Conservation (phyloP, 169 alveolate genomes). For the Plasmodium chabaudi region DNA sequence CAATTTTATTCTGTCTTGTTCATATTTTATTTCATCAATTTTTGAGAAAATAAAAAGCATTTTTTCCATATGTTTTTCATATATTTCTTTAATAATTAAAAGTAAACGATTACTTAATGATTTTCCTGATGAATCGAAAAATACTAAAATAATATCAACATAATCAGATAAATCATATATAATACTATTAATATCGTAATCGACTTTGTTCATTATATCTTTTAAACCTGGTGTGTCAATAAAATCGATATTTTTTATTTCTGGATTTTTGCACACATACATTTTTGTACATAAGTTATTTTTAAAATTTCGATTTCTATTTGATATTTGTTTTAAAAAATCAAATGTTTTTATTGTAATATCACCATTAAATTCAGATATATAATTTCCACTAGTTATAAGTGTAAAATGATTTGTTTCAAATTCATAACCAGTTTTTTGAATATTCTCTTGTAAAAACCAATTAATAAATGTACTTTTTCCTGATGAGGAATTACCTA, state of each 20-base stretch:
- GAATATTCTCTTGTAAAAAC: slow-evolving; percentile 83
- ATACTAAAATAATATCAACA: slow-evolving; percentile 84
- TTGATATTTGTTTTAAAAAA: slow-evolving; percentile 77
- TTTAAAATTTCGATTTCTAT: slow-evolving; percentile 76
- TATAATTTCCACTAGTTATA: slow-evolving; percentile 80
- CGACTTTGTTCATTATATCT: slow-evolving; percentile 83
- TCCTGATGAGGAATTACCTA: slow-evolving; percentile 89
- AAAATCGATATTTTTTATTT: slow-evolving; percentile 77
- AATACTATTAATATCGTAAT: slow-evolving; percentile 81
- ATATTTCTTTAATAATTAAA: slow-evolving; percentile 74
- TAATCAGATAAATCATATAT: slow-evolving; percentile 79
- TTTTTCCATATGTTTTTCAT: slow-evolving; percentile 77
- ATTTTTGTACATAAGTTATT: slow-evolving; percentile 79
- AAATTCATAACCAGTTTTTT: slow-evolving; percentile 85
- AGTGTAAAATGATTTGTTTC: slow-evolving; percentile 86
- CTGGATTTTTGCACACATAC: slow-evolving; percentile 46
- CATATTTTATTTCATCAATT: slow-evolving; percentile 81
- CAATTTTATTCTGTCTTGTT: slow-evolving; percentile 79
- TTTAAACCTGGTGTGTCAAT: slow-evolving; percentile 89
- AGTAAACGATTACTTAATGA: slow-evolving; percentile 83
- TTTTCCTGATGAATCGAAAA: slow-evolving; percentile 86
- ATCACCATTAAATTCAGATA: slow-evolving; percentile 79
- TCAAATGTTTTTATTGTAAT: slow-evolving; percentile 83
- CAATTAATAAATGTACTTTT: slow-evolving; percentile 87
- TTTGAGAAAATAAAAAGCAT: slow-evolving; percentile 79